Evolutionary conservation across 1,284 basidiomycete genomes (phyloP).

Genomic region (Pisolithus thermaeus): DNA sequence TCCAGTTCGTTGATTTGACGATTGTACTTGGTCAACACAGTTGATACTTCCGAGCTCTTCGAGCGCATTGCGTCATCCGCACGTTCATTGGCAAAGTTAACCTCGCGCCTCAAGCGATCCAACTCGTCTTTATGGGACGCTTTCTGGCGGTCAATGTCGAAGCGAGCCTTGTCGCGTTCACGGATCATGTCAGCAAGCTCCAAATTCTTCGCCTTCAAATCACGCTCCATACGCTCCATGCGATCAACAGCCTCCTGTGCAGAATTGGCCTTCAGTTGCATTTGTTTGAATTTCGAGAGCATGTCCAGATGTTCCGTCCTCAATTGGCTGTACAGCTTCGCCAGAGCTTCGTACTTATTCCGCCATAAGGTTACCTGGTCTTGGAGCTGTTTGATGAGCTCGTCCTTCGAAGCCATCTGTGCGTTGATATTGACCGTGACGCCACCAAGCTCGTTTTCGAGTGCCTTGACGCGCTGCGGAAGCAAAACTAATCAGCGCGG

Average conservation of each 20-base stretch:
- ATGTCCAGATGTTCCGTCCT: constrained; percentile 97
- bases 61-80: constrained; percentile 90
- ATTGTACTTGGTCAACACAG: constrained; percentile 90
- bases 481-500: constrained; percentile 9
- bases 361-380: constrained; percentile 97
- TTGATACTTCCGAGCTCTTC: constrained; percentile 90
- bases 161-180: constrained; percentile 93
- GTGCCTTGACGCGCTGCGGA: constrained; percentile 84
- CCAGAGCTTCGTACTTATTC: constrained; percentile 98
- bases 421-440: constrained; percentile 79
- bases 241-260: constrained; percentile 98
- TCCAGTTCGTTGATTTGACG: constrained; percentile 94
- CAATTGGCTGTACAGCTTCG: constrained; percentile 97
- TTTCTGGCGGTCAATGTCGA: constrained; percentile 95
- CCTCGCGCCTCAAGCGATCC: constrained; percentile 88
- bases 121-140: constrained; percentile 93
- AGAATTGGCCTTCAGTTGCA: constrained; percentile 97
- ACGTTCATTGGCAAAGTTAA: constrained; percentile 96
- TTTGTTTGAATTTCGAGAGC: constrained; percentile 94
- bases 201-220: constrained; percentile 96
- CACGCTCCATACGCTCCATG: constrained; percentile 99
- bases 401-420: constrained; percentile 91
- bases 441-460: constrained; percentile 86
- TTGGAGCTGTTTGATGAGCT: constrained; percentile 92
- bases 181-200: constrained; percentile 99